These are phyloP conservation scores for Leishmania arabica DNA, from an alignment of 208 protist genomes.

Conservation along the genomic window DNA sequence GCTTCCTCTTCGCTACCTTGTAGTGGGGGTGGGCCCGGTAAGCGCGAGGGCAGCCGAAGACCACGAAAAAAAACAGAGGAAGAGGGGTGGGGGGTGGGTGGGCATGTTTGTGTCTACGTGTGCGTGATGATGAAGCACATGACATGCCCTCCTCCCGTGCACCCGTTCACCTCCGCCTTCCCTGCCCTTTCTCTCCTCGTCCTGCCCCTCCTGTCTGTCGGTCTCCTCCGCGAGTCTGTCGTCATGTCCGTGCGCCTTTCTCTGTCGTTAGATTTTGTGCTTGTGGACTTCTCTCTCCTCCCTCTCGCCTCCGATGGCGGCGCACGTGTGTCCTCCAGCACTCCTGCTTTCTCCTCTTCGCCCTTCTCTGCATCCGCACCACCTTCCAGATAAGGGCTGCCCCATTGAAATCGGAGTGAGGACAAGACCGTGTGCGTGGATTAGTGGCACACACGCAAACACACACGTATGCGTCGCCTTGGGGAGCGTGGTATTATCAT, in stretches of 20 bases:
- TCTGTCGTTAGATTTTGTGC: not conserved
- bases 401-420: not conserved
- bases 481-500: not conserved
- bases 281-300: not conserved
- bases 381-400: not conserved
- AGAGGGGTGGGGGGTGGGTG: not conserved
- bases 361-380: not conserved
- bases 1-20: slow-evolving; percentile 32
- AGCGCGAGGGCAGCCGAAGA: not conserved
- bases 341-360: not conserved
- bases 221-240: not conserved
- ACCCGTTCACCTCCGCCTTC: not conserved
- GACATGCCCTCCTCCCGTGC: not conserved
- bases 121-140: not conserved
- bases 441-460: not conserved
- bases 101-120: not conserved
- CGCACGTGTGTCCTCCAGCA: not conserved
- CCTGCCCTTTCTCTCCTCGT: not conserved
- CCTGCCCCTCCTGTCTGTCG: not conserved
- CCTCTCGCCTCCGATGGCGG: not conserved
- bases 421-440: not conserved
- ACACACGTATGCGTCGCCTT: not conserved
- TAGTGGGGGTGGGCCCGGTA: not conserved
- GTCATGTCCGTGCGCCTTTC: not conserved
- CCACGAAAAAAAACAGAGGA: not conserved